Base-by-base conservation (phyloP, 257 asterid species). In the Thymus mandschuricus region DNA sequence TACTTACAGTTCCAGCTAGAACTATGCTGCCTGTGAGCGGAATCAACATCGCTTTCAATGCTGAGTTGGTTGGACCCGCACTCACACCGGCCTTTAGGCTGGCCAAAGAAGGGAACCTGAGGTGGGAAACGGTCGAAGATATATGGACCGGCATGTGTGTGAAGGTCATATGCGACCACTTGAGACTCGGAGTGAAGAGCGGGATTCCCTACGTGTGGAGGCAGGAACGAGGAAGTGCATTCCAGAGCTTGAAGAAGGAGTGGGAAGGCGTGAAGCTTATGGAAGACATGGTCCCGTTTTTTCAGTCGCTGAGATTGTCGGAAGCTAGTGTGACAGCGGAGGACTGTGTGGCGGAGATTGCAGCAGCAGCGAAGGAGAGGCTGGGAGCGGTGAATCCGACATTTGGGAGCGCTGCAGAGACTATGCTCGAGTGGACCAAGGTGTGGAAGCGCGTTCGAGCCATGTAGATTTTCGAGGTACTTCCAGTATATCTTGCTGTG, bases 201-300 rank as follows among this genome's bases (percentile, higher is more conserved):
- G 98, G 98, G 78, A 80, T 90, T 44, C 98, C 98, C 0, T 93
- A 93, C 8, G 97, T 93, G 52, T 90, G 94, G 96, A 87, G 98
- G 75, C 84, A 87, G 51, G 96, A 93, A 49, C 81, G 96, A 70
- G 97, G 98, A 1, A 59, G 79, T 57, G 91, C 94, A 0, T 57
- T 91, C 1, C 96, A 87, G 80, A 90, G 98, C 59, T 81, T 93
- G 87, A 93, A 87, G 86, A 93, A 93, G 71, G 98, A 93, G 74
- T 93, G 98, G 98, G 94, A 88, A 68, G 98, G 97, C n/a, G 98
- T 93, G 29, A 87, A 89, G 89, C 88, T 87, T 56, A 90, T 90
- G 98, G 98, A 93, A 76, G 92, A 87, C 8, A 89, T 89, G 2
- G 86, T 90, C n/a, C 98, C 98, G 0, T 93, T 93, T 81, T 93